A percentile compares a stretch with the other conserved stretches of the same genome.
phyloP scores from a whole-genome alignment of 108 stramenopile genomes.

The Fragilariopsis cylindrus region DNA sequence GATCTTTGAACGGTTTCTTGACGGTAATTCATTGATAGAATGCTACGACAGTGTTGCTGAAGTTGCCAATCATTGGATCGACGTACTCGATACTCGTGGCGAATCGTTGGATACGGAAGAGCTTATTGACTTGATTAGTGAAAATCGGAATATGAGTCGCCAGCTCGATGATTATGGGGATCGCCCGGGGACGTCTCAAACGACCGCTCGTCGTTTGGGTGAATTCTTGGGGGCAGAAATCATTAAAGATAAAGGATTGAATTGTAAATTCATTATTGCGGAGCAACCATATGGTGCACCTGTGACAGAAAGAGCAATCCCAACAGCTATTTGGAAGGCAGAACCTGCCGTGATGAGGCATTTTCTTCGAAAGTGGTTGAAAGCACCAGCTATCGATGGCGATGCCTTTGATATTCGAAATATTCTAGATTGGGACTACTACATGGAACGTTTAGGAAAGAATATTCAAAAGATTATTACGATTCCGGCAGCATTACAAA shows the following conservation, averaged over 20 bases:
- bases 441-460: conserved; percentile 93
- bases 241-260: conserved; percentile 97
- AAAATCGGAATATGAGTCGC: conserved; percentile 97
- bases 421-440: conserved; percentile 98
- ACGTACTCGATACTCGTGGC: conserved; percentile 94
- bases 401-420: conserved; percentile 92
- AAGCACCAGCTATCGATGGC: conserved; percentile 81
- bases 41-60: conserved; percentile 97
- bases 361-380: conserved; percentile 93
- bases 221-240: conserved; percentile 98
- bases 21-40: conserved; percentile 82
- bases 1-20: conserved; percentile 95
- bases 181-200: conserved; percentile 96
- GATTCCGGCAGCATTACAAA: conserved; percentile 98
- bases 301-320: conserved; percentile 96
- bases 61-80: conserved; percentile 98
- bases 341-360: conserved; percentile 86
- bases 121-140: conserved; percentile 95
- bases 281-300: conserved; percentile 94
- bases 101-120: conserved; percentile 93
- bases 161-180: conserved; percentile 97
- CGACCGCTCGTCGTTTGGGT: conserved; percentile 95
- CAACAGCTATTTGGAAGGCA: conserved; percentile 95
- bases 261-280: conserved; percentile 97
- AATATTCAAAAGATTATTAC: conserved; percentile 99